Evolutionary conservation across 2,329 filamentous ascomycete species (phyloP), one percentile per base, ranked within the genome.

Genomic region (Westerdykella ornata): DNA sequence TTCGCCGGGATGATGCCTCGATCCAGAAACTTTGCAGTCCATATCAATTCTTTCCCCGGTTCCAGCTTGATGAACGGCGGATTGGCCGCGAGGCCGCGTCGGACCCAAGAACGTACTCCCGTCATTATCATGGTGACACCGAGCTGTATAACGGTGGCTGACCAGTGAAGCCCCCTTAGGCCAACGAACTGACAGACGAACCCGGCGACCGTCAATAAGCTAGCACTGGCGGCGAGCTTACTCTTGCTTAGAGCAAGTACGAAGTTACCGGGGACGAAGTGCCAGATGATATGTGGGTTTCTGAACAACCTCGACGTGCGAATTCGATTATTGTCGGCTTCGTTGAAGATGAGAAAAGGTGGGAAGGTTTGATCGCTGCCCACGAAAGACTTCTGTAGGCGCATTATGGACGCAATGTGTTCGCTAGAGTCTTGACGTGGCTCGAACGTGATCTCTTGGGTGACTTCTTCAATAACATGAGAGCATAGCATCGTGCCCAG

Each of bases 101-200:
- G 35, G 5, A 44, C 32, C 35, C 29, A 39, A 12, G 43, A 40
- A 1, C 45, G 32, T 0, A 41, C 35, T 2, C 11, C 26, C 13
- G 42, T 43, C 42, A 46, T 45, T 8, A 44, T 17, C 0, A 44
- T 14, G 1, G 40, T 51, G 1, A 40, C 37, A 0, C 41, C 35
- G n/a, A 51, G 46, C 29, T 46, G 46, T 18, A 35, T 22, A 15
- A 48, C 31, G 6, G 43, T 44, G 0, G 39, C 41, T 0, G 43
- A 48, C 43, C 43, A 44, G 11, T 51, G 48, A 0, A 51, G 32
- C 1, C 18, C 43, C 18, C 48, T 29, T 3, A 51, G 22, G 0
- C 48, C 48, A 13, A 51, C 42, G 26, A 51, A 51, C 16, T 51
- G 48, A 16, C 18, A 37, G 3, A 41, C 16, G 18, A 41, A 41